Percentiles rank a stretch among this genome's conserved stretches.
phyloP scores from a whole-genome alignment of 306 rosid genomes.

The Corylus heterophylla region DNA sequence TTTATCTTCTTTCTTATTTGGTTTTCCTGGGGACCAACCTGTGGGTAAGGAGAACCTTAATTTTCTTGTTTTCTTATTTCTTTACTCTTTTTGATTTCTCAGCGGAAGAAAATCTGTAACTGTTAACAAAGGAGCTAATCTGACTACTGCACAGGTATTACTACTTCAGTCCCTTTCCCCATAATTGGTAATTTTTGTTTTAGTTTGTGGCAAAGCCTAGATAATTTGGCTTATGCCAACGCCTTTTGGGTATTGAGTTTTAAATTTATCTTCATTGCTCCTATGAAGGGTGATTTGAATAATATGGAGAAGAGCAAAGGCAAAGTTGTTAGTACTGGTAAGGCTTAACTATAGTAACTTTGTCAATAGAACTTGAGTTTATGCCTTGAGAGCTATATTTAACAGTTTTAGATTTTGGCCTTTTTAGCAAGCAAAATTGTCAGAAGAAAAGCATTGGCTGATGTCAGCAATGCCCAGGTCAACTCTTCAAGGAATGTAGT shows the following conservation, averaged over 20 bases:
- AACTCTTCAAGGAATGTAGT: slow-evolving; percentile 37
- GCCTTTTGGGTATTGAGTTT: neutral
- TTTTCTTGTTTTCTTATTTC: slow-evolving; percentile 1
- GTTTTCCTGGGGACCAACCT: neutral
- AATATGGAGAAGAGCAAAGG: slow-evolving; percentile 46
- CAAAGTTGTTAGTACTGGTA: slow-evolving; percentile 50
- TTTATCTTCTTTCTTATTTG: slow-evolving; percentile 10
- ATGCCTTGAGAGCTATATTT: slow-evolving; percentile 4
- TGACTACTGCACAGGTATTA: slow-evolving; percentile 50
- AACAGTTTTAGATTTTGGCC: slow-evolving; percentile 11
- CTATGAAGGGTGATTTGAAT: slow-evolving; percentile 46
- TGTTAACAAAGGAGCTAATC: slow-evolving; percentile 36
- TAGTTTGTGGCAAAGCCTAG: slow-evolving; percentile 1
- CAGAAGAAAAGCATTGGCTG: slow-evolving; percentile 70
- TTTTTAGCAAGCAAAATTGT: slow-evolving; percentile 41
- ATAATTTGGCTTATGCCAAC: slow-evolving; percentile 13
- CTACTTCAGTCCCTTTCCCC: slow-evolving; percentile 15
- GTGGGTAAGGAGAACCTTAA: neutral
- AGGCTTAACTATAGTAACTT: slow-evolving; percentile 24
- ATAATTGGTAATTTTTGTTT: slow-evolving; percentile 5
- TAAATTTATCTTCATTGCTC: slow-evolving; percentile 26
- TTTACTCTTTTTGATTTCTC: slow-evolving; percentile 21
- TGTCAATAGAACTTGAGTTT: neutral
- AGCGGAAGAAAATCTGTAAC: slow-evolving; percentile 40
- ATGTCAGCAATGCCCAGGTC: slow-evolving; percentile 65